phyloP scores from a whole-genome alignment of 345 rosid genomes.

The Aquilaria malaccensis region DNA sequence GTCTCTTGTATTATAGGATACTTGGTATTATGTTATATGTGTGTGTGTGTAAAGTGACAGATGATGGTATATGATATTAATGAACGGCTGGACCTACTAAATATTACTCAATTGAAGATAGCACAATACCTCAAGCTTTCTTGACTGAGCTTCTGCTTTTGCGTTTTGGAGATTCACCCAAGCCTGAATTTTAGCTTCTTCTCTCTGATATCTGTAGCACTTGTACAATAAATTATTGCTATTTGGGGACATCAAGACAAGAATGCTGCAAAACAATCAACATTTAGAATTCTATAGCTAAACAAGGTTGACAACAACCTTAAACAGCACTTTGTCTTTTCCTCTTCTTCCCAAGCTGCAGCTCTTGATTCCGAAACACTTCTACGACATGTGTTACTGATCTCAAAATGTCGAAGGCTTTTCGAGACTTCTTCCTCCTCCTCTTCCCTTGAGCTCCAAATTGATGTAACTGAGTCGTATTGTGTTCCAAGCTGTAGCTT shows the following conservation, averaged over 20 bases:
- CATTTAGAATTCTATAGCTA: neutral
- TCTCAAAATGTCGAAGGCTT: conserved; percentile 75
- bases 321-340: conserved; percentile 71
- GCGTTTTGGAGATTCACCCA: conserved; percentile 93
- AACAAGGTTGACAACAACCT: conserved; percentile 30
- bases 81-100: too few species aligned
- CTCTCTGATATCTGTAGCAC: conserved; percentile 70
- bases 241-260: neutral
- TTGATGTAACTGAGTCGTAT: conserved; percentile 51
- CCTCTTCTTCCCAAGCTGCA: conserved; percentile 73
- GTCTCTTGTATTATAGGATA: too few species aligned
- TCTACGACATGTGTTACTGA: conserved; percentile 33
- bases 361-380: conserved; percentile 59
- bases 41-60: too few species aligned
- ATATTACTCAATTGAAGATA: neutral
- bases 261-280: conserved; percentile 4
- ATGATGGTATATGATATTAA: too few species aligned
- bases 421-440: conserved; percentile 87
- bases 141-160: conserved; percentile 96
- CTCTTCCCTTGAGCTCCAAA: conserved; percentile 92
- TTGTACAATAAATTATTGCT: conserved; percentile 2
- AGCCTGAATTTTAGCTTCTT: conserved; percentile 90
- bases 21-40: too few species aligned
- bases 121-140: conserved; percentile 68
- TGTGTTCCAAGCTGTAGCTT: conserved; percentile 61